phyloP scores from a whole-genome alignment of 345 rosid genomes.

The Gossypium turneri region DNA sequence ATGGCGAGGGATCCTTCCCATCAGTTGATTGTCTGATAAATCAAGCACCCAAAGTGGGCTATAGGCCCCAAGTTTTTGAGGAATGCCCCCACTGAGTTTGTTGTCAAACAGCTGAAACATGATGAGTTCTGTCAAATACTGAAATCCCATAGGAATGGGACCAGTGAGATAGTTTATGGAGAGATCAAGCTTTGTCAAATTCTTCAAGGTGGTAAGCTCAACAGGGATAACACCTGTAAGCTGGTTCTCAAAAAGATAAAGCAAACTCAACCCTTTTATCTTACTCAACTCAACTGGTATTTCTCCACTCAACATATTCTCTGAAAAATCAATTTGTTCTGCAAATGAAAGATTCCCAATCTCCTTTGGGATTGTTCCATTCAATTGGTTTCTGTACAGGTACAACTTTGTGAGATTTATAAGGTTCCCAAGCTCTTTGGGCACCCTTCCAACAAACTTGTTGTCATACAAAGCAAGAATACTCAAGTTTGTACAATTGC shows the following conservation, averaged over 20 bases:
- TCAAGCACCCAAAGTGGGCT: constrained; percentile 77
- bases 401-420: constrained; percentile 41
- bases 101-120: constrained; percentile 81
- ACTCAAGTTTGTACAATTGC: constrained; percentile 57
- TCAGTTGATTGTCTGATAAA: constrained; percentile 58
- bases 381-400: constrained; percentile 64
- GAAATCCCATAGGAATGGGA: constrained; percentile 67
- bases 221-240: constrained; percentile 65
- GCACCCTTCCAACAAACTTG: constrained; percentile 64
- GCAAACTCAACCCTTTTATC: constrained; percentile 57
- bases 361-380: constrained; percentile 74
- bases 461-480: constrained; percentile 76
- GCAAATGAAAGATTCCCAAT: constrained; percentile 72
- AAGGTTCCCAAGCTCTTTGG: constrained; percentile 58
- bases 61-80: constrained; percentile 61
- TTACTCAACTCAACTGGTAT: constrained; percentile 66
- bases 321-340: constrained; percentile 75
- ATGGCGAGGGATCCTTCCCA: constrained; percentile 59
- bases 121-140: constrained; percentile 45
- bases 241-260: constrained; percentile 74
- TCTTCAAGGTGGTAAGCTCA: constrained; percentile 61
- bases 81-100: constrained; percentile 61
- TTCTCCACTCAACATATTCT: constrained; percentile 61
- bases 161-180: constrained; percentile 74
- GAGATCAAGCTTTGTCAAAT: constrained; percentile 72